A percentile compares a stretch with the other conserved stretches of the same genome.
These are phyloP conservation scores for Asterella californica DNA, from an alignment of 225 moss, liverwort and hornwort species.

Conservation along the genomic window DNA sequence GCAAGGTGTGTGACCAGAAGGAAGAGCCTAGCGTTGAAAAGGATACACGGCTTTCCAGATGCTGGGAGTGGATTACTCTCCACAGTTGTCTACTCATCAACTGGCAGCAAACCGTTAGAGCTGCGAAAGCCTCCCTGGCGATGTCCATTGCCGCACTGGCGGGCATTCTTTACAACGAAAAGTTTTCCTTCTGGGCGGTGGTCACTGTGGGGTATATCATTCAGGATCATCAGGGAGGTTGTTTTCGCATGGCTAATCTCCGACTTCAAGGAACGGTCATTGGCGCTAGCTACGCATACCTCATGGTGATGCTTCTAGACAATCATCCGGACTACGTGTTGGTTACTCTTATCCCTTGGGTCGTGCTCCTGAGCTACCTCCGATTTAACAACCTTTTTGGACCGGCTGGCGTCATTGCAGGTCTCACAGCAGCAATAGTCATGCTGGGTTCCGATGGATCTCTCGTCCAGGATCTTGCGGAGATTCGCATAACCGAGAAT, in stretches of 20 bases:
- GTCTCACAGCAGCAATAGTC: conserved; percentile 39
- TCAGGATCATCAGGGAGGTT: conserved; percentile 40
- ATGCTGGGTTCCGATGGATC: conserved; percentile 27
- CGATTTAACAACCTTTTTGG: conserved; percentile 33
- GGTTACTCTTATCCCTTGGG: conserved; percentile 39
- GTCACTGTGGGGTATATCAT: conserved; percentile 34
- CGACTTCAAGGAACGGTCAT: conserved; percentile 41
- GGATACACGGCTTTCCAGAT: neutral
- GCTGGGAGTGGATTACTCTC: neutral
- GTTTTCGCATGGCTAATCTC: conserved; percentile 39
- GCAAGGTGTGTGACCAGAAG: neutral
- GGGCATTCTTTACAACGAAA: conserved; percentile 26
- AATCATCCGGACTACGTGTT: conserved; percentile 14
- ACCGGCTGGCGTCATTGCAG: conserved; percentile 35
- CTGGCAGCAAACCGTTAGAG: conserved; percentile 12
- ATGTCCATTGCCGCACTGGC: conserved; percentile 37
- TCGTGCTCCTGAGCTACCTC: conserved; percentile 34
- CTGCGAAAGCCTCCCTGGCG: conserved; percentile 33
- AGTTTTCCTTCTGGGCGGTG: conserved; percentile 35
- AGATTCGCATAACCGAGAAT: conserved; percentile 32
- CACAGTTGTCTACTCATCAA: conserved; percentile 3
- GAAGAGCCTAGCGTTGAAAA: neutral
- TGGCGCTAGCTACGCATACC: conserved; percentile 30
- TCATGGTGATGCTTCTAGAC: conserved; percentile 25
- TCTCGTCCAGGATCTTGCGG: conserved; percentile 23